Base-by-base conservation (phyloP, 2,329 filamentous ascomycete genomes). In the Chalaropsis thielavioides region DNA sequence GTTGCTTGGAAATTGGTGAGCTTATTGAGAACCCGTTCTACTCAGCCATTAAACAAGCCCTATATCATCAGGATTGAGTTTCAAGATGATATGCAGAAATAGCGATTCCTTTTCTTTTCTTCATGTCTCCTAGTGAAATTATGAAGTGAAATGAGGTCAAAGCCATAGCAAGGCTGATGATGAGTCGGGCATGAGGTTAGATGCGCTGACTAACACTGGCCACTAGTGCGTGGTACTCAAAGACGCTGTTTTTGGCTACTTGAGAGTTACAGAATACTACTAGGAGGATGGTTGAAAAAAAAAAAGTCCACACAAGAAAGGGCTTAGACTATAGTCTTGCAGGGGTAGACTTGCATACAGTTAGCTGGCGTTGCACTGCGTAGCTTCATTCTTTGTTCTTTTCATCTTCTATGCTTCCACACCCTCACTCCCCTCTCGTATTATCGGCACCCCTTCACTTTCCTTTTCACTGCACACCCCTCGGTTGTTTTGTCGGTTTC, bases 121-220 rank as follows among this genome's bases (percentile, higher is more conserved):
- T 19, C 41, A 24, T n/a, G 46, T 51, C 19, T 24, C 24, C 46
- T 51, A 51, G 46, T 51, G 6, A 51, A 51, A 51, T 51, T 51
- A 19, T 24, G 31, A 38, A 38, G 38, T 35, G 35, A 19, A 13
- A n/a, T 35, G 27, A 58, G 54, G 54, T 35, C 54, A 58, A 35
- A 58, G 54, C 27, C 54, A 58, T 58, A 35, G 54, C 24, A 58
- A 58, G 54, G 54, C 24, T 58, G 54, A 58, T n/a, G 54, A 58
- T 35, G 54, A 35, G 7, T 58, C 10, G 38, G 38, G 31, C 7
- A 10, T 35, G 27, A 38, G 17, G 27, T 17, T 58, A 11, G 54
- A 38, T 35, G 54, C 13, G 11, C 38, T 6, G 54, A 22, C 2
- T 13, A 35, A 35, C 8, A 58, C 46, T 17, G 54, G 27, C 10